Evolutionary conservation across 1,284 basidiomycete genomes (phyloP).

Genomic region (Serendipita sp.): DNA sequence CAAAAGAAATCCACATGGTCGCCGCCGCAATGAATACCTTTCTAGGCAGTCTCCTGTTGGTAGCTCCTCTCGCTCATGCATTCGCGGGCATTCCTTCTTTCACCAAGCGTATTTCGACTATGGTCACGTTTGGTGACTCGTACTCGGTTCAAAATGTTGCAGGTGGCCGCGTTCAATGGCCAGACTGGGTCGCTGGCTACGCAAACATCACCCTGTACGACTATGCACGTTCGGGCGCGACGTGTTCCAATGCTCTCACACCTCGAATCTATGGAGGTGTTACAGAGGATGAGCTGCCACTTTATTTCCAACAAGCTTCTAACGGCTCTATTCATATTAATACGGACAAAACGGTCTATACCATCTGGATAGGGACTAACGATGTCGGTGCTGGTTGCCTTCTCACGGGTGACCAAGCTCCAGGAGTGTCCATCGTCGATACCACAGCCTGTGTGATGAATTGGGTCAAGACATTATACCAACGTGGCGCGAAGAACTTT

Average conservation of each 20-base stretch:
- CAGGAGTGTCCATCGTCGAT: constrained; percentile 26
- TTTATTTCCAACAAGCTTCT: constrained; percentile 20
- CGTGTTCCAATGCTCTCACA: constrained; percentile 33
- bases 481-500: constrained; percentile 30
- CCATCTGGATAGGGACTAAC: constrained; percentile 34
- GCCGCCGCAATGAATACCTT: too few relatives aligned
- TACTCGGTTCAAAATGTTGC: constrained; percentile 24
- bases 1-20: too few relatives aligned
- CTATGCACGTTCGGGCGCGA: constrained; percentile 31
- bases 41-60: too few relatives aligned
- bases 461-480: constrained; percentile 31
- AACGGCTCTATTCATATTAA: constrained; percentile 22
- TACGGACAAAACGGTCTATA: constrained; percentile 27
- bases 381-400: constrained; percentile 29
- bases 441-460: constrained; percentile 29
- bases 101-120: not conserved
- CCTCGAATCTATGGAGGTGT: constrained; percentile 29
- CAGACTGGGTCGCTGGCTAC: constrained; percentile 27
- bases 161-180: constrained; percentile 27
- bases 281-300: constrained; percentile 29
- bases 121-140: constrained; percentile 24
- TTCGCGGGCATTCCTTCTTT: too few relatives aligned
- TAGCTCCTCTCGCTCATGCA: too few relatives aligned
- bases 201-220: constrained; percentile 26
- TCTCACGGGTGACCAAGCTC: constrained; percentile 22